phyloP scores from a whole-genome alignment of 768 basidiomycete genomes.

The Phallus indusiatus region DNA sequence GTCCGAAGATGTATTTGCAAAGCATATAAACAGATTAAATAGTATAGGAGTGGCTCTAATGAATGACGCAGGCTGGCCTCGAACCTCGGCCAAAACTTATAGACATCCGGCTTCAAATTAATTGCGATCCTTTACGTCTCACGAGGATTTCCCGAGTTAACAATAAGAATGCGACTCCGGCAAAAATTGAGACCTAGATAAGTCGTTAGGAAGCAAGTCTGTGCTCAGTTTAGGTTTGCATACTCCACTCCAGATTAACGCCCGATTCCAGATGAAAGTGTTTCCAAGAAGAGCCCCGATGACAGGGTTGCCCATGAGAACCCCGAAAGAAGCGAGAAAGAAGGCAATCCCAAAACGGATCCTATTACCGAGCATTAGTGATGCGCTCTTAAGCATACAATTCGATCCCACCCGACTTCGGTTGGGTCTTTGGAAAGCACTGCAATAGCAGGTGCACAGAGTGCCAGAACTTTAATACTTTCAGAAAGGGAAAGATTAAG shows the following conservation, averaged over 20 bases:
- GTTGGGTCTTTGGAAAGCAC: conserved; percentile 33
- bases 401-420: conserved; percentile 41
- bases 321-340: background rate
- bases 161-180: too few species aligned
- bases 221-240: background rate
- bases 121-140: too few species aligned
- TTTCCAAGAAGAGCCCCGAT: conserved; percentile 45
- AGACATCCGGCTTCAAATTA: too few species aligned
- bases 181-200: too few species aligned
- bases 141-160: too few species aligned
- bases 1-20: too few species aligned
- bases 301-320: conserved; percentile 40
- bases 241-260: conserved; percentile 43
- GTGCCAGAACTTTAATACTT: conserved; percentile 4
- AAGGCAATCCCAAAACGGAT: conserved; percentile 1
- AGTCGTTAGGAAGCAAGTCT: too few species aligned
- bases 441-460: conserved; percentile 33
- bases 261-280: conserved; percentile 49
- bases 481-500: conserved; percentile 29
- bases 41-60: too few species aligned
- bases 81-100: too few species aligned
- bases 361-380: background rate
- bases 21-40: too few species aligned
- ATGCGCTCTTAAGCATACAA: conserved; percentile 9
- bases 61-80: too few species aligned